phyloP scores from a whole-genome alignment of 345 rosid species.

The Angophora floribunda region DNA sequence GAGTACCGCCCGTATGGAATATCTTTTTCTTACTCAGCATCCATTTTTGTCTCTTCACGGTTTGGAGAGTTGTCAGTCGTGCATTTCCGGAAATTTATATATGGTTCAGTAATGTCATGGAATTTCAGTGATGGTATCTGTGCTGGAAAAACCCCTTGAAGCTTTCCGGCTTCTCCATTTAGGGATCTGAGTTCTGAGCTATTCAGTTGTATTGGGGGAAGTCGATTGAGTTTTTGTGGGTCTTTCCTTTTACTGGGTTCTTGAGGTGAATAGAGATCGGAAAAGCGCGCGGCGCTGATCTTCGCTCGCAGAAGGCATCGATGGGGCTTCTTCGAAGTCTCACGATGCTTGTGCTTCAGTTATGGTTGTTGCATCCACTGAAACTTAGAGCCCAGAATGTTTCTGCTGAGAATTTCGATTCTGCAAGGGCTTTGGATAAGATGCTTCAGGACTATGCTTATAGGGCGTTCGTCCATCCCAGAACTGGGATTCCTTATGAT shows the following conservation, averaged over 20 bases:
- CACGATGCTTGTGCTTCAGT: slow-evolving; percentile 30
- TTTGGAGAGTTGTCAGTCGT: not conserved
- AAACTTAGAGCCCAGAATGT: slow-evolving; percentile 13
- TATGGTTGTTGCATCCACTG: slow-evolving; percentile 11
- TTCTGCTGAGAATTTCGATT: not conserved
- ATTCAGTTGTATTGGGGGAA: not conserved
- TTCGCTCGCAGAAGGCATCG: slow-evolving; percentile 15
- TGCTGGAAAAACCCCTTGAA: not conserved
- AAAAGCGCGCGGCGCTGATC: not conserved
- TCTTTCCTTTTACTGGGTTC: not conserved
- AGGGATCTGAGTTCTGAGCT: not conserved
- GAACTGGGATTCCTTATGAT: slow-evolving; percentile 58
- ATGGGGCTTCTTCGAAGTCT: slow-evolving; percentile 71
- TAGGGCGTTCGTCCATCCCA: slow-evolving; percentile 48
- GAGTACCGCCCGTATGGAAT: not conserved
- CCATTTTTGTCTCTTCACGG: not conserved
- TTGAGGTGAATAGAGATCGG: not conserved
- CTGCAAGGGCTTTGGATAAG: slow-evolving; percentile 47
- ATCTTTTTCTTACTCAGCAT: not conserved
- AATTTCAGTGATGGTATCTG: not conserved
- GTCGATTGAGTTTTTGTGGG: not conserved
- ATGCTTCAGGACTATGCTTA: slow-evolving; percentile 85
- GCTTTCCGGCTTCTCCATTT: not conserved
- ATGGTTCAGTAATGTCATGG: not conserved
- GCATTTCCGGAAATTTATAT: not conserved